Evolutionary conservation across 441 rosid species (phyloP), one percentile per base, ranked within the genome.

Genomic region (Adansonia gregorii): DNA sequence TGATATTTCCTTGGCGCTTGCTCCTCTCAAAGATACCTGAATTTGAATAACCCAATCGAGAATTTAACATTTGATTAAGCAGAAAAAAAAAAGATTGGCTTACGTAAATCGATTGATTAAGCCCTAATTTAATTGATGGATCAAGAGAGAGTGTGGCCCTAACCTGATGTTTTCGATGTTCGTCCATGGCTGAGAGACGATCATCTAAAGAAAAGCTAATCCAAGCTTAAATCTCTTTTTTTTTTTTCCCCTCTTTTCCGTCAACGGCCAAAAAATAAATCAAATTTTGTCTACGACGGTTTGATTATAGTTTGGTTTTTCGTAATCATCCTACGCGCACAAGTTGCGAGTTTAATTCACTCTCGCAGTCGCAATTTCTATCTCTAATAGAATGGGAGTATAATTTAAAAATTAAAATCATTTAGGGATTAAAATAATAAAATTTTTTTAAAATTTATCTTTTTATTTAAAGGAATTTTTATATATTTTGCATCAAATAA

Each of bases 11-110:
- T 74, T 90, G 6, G 87, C 89, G 78, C 99, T 96, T 64, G 98
- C 98, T 43, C 99, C 98, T 82, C 99, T 90, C 66, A 96, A 87
- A 3, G 98, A 96, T 9, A 96, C 98, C 99, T 96, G 77, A 51
- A 70, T 70, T 70, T 70, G 46, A n/a, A 8, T 27, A 51, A 69
- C 58, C 58, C 41, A 24, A 48, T 69, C 41, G 58, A 69, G 15
- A 5, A 83, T 75, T 67, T 14, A 71, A 65, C 73, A 70, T 68
- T 80, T 67, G 52, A 46, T 67, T 51, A 15, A 78, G 48, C 14
- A 63, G 12, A 15, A 27, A 76, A 55, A 61, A 20, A 14, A 58
- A 12, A 52, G 31, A 9, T 52, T 46, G 2, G 20, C 5, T 41
- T 4, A 9, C 10, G 72, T 58, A 78, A 63, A 69, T 35, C 14